Percentiles rank a stretch among this genome's conserved stretches.
Conservation (phyloP, 805 yeast genomes). For the Kodamaea sagamina region DNA sequence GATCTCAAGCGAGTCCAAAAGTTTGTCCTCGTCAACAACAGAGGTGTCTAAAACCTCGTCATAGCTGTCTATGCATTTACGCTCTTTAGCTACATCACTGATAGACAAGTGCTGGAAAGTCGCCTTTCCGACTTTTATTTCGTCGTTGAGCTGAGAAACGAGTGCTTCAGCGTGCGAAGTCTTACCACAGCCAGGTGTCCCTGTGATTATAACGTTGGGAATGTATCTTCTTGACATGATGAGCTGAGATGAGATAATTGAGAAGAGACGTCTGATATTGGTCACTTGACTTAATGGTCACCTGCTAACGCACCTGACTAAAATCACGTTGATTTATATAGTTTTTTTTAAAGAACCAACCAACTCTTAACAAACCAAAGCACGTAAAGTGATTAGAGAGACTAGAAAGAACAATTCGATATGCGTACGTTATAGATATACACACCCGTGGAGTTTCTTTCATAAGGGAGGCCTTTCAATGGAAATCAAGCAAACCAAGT, state of each 20-base stretch:
- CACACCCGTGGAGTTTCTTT: too few relatives aligned
- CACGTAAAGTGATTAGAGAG: neutral
- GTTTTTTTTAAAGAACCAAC: neutral
- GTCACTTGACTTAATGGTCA: too few relatives aligned
- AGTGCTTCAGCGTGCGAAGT: slow-evolving; percentile 71
- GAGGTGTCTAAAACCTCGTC: slow-evolving; percentile 84
- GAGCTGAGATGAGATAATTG: neutral
- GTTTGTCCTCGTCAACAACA: slow-evolving; percentile 89
- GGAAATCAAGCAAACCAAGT: too few relatives aligned
- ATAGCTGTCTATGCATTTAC: slow-evolving; percentile 76
- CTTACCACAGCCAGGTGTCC: slow-evolving; percentile 94
- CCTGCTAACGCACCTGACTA: too few relatives aligned
- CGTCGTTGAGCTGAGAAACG: slow-evolving; percentile 48
- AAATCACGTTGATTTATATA: neutral
- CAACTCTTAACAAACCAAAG: neutral
- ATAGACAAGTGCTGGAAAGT: slow-evolving; percentile 60
- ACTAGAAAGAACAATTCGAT: neutral
- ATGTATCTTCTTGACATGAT: slow-evolving; percentile 35
- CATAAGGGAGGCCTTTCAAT: too few relatives aligned
- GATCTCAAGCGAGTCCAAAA: slow-evolving; percentile 79
- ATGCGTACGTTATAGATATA: slow-evolving; percentile 10
- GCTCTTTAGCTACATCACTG: slow-evolving; percentile 78
- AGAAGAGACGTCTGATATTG: slow-evolving; percentile 5
- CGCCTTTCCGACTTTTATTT: slow-evolving; percentile 14
- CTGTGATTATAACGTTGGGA: slow-evolving; percentile 87